These are phyloP conservation scores for Parathielavia hyrcaniae DNA, from an alignment of 495 filamentous ascomycete species.

Conservation along the genomic window DNA sequence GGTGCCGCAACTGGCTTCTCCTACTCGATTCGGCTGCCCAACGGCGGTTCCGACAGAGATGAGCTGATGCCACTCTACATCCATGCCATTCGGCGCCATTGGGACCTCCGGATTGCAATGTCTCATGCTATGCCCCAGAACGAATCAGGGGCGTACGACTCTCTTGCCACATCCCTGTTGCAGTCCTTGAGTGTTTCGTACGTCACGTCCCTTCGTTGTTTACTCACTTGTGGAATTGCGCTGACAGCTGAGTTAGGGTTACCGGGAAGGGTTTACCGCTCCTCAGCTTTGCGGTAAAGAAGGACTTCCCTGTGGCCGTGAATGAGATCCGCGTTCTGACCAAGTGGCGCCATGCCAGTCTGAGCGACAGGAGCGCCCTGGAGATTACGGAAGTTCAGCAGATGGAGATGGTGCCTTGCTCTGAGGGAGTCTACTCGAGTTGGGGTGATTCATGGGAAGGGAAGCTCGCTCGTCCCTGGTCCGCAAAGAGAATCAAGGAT, in stretches of 20 bases:
- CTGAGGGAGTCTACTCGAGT: neutral
- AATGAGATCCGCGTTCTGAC: constrained; percentile 33
- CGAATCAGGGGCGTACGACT: constrained; percentile 23
- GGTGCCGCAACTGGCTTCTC: constrained; percentile 26
- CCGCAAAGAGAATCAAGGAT: neutral
- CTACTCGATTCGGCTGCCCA: constrained; percentile 20
- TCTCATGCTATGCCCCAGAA: constrained; percentile 18
- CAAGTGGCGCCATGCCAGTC: constrained; percentile 18
- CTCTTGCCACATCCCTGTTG: constrained; percentile 31
- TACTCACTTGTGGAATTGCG: neutral
- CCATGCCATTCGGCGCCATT: constrained; percentile 38
- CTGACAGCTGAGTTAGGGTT: neutral
- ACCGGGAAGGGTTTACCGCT: constrained; percentile 16
- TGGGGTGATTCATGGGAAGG: neutral
- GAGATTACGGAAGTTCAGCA: constrained; percentile 43
- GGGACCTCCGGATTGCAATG: constrained; percentile 39
- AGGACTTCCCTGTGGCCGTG: constrained; percentile 23
- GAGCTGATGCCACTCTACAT: constrained; percentile 27
- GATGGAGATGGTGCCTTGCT: constrained; percentile 18
- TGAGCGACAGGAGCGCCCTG: constrained; percentile 23
- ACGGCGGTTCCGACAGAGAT: neutral
- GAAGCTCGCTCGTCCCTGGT: constrained; percentile 5
- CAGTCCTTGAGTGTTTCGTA: constrained; percentile 36
- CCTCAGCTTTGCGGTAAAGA: constrained; percentile 22
- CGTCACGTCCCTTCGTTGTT: constrained; percentile 10